Evolutionary conservation across 768 basidiomycete genomes (phyloP).

Genomic region (Tubosaeta sp.): DNA sequence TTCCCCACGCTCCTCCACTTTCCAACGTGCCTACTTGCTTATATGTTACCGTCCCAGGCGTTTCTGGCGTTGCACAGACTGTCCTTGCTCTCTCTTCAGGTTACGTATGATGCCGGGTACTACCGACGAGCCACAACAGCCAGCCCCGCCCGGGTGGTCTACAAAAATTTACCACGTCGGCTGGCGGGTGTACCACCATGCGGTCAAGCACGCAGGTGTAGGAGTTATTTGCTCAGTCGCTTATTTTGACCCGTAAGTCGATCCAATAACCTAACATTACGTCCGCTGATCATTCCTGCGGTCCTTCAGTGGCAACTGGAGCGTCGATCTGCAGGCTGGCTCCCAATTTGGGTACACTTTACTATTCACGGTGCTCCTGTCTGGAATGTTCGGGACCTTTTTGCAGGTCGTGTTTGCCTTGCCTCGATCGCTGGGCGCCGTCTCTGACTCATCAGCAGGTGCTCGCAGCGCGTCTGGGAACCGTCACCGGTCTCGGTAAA

Average conservation of each 20-base stretch:
- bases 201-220: conserved; percentile 66
- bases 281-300: background rate
- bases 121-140: conserved; percentile 1
- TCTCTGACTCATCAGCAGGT: conserved; percentile 40
- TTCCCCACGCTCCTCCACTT: background rate
- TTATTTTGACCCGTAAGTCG: conserved; percentile 79
- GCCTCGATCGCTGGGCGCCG: background rate
- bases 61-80: background rate
- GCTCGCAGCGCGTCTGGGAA: conserved; percentile 75
- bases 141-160: conserved; percentile 16
- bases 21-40: background rate
- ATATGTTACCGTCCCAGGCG: conserved; percentile 1
- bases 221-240: conserved; percentile 87
- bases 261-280: background rate
- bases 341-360: conserved; percentile 81
- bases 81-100: background rate
- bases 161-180: conserved; percentile 20
- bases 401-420: conserved; percentile 50
- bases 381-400: conserved; percentile 79
- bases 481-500: conserved; percentile 75
- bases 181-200: conserved; percentile 43
- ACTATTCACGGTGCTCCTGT: conserved; percentile 79
- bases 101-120: conserved; percentile 13
- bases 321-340: conserved; percentile 85
- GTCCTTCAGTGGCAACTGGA: conserved; percentile 72